phyloP scores from a whole-genome alignment of 139 green algal genomes.

The Monoraphidium neglectum region DNA sequence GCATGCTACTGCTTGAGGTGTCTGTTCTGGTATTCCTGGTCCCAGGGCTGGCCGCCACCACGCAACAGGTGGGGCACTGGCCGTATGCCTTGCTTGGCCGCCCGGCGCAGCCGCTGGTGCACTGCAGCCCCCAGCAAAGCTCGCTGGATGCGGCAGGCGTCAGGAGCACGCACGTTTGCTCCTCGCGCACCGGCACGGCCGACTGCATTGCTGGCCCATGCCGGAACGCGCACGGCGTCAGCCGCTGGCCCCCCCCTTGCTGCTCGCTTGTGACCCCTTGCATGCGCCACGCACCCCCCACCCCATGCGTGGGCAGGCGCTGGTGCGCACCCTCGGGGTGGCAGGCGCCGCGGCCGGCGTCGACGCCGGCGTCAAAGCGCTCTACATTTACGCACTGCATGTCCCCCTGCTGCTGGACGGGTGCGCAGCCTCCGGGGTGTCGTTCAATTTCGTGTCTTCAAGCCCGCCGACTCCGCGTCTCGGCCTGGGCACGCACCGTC shows the following conservation, averaged over 20 bases:
- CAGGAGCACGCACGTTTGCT: neutral
- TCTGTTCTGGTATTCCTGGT: constrained; percentile 58
- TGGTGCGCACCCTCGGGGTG: constrained; percentile 41
- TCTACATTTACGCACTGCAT: constrained; percentile 46
- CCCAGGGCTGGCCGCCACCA: constrained; percentile 47
- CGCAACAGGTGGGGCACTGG: constrained; percentile 25
- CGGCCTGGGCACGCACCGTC: too few relatives aligned
- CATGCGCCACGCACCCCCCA: too few relatives aligned
- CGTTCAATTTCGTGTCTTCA: too few relatives aligned
- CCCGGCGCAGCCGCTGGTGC: too few relatives aligned
- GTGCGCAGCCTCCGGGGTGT: neutral
- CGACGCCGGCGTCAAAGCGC: constrained; percentile 39
- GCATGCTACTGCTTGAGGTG: constrained; percentile 46
- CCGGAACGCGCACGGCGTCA: too few relatives aligned
- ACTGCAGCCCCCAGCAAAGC: too few relatives aligned
- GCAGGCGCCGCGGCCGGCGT: constrained; percentile 35
- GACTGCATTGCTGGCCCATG: too few relatives aligned
- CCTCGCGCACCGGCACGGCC: too few relatives aligned
- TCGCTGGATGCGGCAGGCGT: neutral
- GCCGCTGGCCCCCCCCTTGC: too few relatives aligned
- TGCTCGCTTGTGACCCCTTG: too few relatives aligned
- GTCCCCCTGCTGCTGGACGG: constrained; percentile 48
- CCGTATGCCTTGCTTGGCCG: neutral
- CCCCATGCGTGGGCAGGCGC: too few relatives aligned
- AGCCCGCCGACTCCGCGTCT: too few relatives aligned